Conservation (phyloP, 176 grass and related monocot species). For the Carex scoparia region DNA sequence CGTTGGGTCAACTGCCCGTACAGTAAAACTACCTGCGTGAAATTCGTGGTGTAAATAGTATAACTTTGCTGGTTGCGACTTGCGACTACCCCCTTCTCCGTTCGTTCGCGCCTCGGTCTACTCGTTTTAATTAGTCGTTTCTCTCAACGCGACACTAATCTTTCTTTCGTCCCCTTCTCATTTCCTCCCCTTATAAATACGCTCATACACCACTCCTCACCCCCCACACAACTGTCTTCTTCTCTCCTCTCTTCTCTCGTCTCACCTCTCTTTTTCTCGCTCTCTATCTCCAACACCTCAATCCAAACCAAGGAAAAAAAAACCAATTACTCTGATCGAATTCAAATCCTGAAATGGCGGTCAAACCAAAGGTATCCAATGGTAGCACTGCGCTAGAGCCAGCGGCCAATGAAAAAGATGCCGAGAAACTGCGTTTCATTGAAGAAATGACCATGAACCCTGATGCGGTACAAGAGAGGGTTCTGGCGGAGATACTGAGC, state of each 20-base stretch:
- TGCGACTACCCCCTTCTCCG: constrained; percentile 2
- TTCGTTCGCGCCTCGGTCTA: constrained; percentile 23
- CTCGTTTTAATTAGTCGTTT: neutral
- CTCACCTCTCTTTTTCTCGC: neutral
- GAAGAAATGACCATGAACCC: constrained; percentile 67
- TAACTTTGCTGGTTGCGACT: neutral
- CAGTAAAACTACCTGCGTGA: constrained; percentile 1
- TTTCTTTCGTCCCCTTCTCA: neutral
- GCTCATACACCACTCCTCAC: constrained; percentile 16
- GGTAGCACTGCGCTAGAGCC: constrained; percentile 25
- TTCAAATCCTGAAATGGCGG: constrained; percentile 42
- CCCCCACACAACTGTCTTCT: constrained; percentile 36
- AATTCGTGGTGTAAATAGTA: constrained; percentile 2
- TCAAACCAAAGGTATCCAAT: constrained; percentile 45
- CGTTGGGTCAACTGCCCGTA: neutral
- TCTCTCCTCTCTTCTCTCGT: neutral
- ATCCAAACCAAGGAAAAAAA: neutral
- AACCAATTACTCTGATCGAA: neutral
- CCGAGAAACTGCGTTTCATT: constrained; percentile 84
- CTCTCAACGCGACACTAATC: neutral
- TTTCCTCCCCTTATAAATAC: constrained; percentile 44
- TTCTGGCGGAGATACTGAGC: constrained; percentile 71
- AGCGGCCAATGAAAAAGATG: constrained; percentile 51
- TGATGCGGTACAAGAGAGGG: constrained; percentile 70
- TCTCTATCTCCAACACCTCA: neutral